Base-by-base conservation (phyloP, 257 asterid genomes). In the Solanum verrucosum region DNA sequence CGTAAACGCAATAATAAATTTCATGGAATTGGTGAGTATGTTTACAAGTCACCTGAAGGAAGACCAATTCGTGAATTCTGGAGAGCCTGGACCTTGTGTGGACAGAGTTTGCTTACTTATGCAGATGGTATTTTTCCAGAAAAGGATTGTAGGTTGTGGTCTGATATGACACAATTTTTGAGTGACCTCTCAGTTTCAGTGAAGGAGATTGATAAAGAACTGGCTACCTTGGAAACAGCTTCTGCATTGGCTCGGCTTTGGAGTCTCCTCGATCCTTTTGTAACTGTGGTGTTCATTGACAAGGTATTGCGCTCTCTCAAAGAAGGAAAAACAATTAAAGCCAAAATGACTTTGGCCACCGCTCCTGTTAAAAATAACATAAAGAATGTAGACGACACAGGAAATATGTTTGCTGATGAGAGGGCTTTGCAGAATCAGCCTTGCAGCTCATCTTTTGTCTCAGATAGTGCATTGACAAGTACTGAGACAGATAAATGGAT, bases 241-340 rank as follows among this genome's bases (percentile, higher is more conserved):
- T 87, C 94, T 74, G 85, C 93, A 40, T 91, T 94, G 98, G 97
- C 98, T 91, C 93, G 92, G 88, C 60, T 93, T 86, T 97, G 99
- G 99, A 93, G 91, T 88, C 98, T 97, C 91, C 93, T 97, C 89
- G 98, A 97, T 92, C 99, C 99, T 25, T 97, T 94, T 91, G 98
- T 98, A 65, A 93, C 90, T 89, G 96, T 91, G 52, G 95, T 97
- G 91, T 97, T 97, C 96, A 94, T 97, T 84, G 98, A 93, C 87
- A 97, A 94, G 92, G 91, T 93, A 81, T 89, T 95, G 89, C 97
- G 98, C 87, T 89, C 89, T 87, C 95, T 97, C 83, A 97, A 94
- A 93, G 94, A 92, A 88, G 99, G 99, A 85, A 94, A 89, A 88
- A 60, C 92, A 29, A 95, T 96, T 77, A 92, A 92, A 92, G 94